Conservation (phyloP, 1,284 basidiomycete species). For the Prillingera fragicola region DNA sequence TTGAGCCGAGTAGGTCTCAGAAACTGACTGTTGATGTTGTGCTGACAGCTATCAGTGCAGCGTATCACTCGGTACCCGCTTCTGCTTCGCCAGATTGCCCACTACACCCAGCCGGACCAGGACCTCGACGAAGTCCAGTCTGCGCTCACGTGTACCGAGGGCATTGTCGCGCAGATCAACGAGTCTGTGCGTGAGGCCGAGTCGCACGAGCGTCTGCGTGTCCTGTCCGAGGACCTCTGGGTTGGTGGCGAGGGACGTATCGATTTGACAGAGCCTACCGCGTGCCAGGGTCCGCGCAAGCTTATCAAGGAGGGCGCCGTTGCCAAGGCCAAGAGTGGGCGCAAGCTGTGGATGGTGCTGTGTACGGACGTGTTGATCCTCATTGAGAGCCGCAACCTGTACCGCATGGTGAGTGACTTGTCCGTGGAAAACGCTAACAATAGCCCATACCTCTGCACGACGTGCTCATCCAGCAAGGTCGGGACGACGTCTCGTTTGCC, state of each 20-base stretch:
- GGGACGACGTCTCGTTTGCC: slow-evolving; percentile 58
- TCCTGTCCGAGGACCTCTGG: slow-evolving; percentile 73
- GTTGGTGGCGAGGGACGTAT: slow-evolving; percentile 76
- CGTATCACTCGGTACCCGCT: slow-evolving; percentile 87
- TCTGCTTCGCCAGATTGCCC: slow-evolving; percentile 72
- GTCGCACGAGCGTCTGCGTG: slow-evolving; percentile 62
- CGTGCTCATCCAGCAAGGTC: slow-evolving; percentile 50
- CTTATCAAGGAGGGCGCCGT: slow-evolving; percentile 75
- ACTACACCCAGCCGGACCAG: slow-evolving; percentile 63
- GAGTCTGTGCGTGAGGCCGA: slow-evolving; percentile 84
- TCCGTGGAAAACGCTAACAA: slow-evolving; percentile 52
- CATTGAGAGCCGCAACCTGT: slow-evolving; percentile 66
- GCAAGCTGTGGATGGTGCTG: slow-evolving; percentile 68
- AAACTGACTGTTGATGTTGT: neutral
- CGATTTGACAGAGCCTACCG: slow-evolving; percentile 83
- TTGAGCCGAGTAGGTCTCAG: slow-evolving; percentile 69
- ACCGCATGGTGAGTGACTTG: slow-evolving; percentile 63
- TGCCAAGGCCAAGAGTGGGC: slow-evolving; percentile 74
- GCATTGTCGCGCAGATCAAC: slow-evolving; percentile 73
- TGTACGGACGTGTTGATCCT: slow-evolving; percentile 77
- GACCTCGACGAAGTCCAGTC: slow-evolving; percentile 55
- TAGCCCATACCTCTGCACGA: slow-evolving; percentile 46
- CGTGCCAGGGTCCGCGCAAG: slow-evolving; percentile 66
- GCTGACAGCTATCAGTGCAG: slow-evolving; percentile 70
- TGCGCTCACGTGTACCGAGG: slow-evolving; percentile 63